These are phyloP conservation scores for Volutella citrinella DNA, from an alignment of 2,329 filamentous ascomycete genomes.

Conservation along the genomic window DNA sequence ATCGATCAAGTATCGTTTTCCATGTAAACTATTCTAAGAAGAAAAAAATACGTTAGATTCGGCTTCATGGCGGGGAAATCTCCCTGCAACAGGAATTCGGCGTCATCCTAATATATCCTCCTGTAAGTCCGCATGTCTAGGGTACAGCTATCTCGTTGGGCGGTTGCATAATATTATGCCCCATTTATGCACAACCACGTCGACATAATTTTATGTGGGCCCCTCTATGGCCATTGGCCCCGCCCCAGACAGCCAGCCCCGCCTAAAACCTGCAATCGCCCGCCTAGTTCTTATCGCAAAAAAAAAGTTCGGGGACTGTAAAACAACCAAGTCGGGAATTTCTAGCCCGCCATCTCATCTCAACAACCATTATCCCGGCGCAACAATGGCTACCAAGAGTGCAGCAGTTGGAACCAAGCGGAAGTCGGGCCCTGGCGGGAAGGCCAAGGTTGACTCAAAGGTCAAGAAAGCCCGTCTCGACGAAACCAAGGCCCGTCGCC, in stretches of 20 bases:
- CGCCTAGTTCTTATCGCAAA: slow-evolving; percentile 19
- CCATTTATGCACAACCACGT: no score
- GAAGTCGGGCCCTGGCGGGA: slow-evolving; percentile 47
- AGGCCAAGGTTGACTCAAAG: slow-evolving; percentile 40
- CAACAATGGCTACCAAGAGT: slow-evolving; percentile 48
- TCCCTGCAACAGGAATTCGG: no score
- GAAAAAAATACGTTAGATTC: no score
- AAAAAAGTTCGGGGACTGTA: slow-evolving; percentile 21
- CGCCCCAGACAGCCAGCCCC: no score
- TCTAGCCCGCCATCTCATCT: slow-evolving; percentile 15
- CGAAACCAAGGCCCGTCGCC: slow-evolving; percentile 29
- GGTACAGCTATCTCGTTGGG: no score
- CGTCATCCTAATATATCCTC: no score
- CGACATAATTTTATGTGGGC: no score
- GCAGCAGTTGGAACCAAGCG: slow-evolving; percentile 52
- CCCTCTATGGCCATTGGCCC: no score
- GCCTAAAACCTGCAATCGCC: slow-evolving; percentile 4
- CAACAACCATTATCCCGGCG: slow-evolving; percentile 5
- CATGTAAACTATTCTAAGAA: no score
- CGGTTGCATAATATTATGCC: neutral
- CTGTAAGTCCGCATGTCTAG: no score
- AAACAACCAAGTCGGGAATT: slow-evolving; percentile 16
- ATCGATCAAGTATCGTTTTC: no score
- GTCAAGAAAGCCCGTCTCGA: slow-evolving; percentile 52
- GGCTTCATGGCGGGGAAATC: no score